A percentile compares a stretch with the other conserved stretches of the same genome.
Evolutionary conservation across 2,329 filamentous ascomycete species (phyloP).

Genomic region (Fusarium sp.): DNA sequence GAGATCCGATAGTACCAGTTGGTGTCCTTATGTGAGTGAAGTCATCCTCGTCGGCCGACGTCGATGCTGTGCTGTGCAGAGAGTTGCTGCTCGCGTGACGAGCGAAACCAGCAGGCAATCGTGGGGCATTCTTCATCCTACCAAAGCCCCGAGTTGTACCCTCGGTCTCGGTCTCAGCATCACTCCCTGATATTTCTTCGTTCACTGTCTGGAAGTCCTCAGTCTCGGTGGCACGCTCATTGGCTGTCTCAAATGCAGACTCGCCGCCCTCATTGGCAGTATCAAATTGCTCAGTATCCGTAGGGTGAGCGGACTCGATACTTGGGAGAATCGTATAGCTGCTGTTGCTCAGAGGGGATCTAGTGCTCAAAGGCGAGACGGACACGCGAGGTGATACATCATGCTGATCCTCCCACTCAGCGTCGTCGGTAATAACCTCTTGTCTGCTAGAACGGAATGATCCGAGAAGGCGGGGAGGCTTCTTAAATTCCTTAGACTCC

Average conservation of each 20-base stretch:
- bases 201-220: constrained; percentile 96
- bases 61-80: constrained; percentile 90
- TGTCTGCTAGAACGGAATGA: constrained; percentile 80
- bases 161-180: constrained; percentile 94
- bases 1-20: constrained; percentile 70
- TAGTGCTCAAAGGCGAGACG: constrained; percentile 36
- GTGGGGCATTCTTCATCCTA: constrained; percentile 60
- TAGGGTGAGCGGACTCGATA: constrained; percentile 42
- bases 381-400: constrained; percentile 49
- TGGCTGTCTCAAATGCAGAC: constrained; percentile 76
- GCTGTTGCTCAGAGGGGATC: constrained; percentile 44
- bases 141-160: constrained; percentile 64
- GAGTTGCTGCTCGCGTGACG: constrained; percentile 73
- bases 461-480: constrained; percentile 83
- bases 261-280: constrained; percentile 84
- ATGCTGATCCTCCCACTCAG: constrained; percentile 89
- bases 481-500: constrained; percentile 81
- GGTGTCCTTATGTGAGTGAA: constrained; percentile 73
- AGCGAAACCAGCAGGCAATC: constrained; percentile 56
- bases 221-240: constrained; percentile 88
- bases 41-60: constrained; percentile 82
- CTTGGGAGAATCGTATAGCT: constrained; percentile 39
- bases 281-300: constrained; percentile 79
- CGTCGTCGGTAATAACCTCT: constrained; percentile 84
- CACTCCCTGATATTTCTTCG: constrained; percentile 82